Percentiles rank a stretch among this genome's conserved stretches.
Evolutionary conservation across 495 filamentous ascomycete species (phyloP).

Genomic region (Astrothelium subdiscretum): DNA sequence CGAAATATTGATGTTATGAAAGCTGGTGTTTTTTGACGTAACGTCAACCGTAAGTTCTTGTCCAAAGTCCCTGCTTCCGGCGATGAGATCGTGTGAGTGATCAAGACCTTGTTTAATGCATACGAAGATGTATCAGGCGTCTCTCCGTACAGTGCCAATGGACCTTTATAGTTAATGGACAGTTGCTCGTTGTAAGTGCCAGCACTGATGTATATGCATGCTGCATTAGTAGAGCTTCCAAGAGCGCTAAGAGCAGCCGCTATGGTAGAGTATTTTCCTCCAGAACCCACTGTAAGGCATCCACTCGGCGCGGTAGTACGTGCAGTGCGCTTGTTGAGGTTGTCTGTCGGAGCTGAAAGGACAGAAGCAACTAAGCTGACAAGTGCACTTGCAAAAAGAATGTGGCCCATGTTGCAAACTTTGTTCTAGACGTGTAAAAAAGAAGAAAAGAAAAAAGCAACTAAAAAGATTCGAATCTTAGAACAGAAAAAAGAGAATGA

Average conservation of each 20-base stretch:
- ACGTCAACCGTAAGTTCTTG: constrained; percentile 10
- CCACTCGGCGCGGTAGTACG: not conserved
- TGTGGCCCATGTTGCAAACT: too few species aligned
- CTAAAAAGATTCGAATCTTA: too few species aligned
- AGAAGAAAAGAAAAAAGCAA: too few species aligned
- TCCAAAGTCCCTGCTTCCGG: constrained; percentile 7
- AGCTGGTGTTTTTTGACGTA: constrained; percentile 11
- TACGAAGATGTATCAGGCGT: constrained; percentile 10
- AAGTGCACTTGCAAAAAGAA: not conserved
- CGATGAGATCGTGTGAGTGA: constrained; percentile 5
- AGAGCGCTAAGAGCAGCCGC: constrained; percentile 11
- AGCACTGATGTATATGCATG: constrained; percentile 9
- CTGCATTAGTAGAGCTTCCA: constrained; percentile 5
- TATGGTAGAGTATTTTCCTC: constrained; percentile 10
- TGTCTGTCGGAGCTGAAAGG: not conserved
- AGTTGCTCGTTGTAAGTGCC: constrained; percentile 17
- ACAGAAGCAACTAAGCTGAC: not conserved
- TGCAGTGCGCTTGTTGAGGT: not conserved
- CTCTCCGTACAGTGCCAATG: constrained; percentile 15
- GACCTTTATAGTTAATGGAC: constrained; percentile 12
- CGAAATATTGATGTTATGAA: constrained; percentile 17
- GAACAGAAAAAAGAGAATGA: too few species aligned
- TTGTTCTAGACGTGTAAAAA: too few species aligned
- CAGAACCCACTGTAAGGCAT: not conserved
- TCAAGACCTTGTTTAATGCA: constrained; percentile 12